phyloP scores from a whole-genome alignment of 1,284 basidiomycete species.

The Ganoderma meredithae region DNA sequence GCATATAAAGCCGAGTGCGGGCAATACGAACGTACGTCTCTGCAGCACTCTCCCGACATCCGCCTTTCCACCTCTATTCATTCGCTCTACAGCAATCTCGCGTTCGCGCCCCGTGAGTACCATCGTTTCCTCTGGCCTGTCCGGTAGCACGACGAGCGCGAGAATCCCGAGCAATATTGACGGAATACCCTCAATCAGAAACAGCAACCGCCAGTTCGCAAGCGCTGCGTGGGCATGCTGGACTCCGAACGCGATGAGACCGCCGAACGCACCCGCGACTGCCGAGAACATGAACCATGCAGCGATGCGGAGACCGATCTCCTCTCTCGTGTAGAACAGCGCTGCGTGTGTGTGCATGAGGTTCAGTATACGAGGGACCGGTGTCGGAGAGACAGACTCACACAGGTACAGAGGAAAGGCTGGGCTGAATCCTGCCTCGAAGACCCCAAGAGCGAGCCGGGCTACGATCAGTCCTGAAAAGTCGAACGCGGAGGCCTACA shows the following conservation, averaged over 20 bases:
- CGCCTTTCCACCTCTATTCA: conserved; percentile 72
- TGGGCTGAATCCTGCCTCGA: conserved; percentile 79
- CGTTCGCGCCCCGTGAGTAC: conserved; percentile 79
- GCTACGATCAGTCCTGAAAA: conserved; percentile 65
- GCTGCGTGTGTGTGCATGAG: conserved; percentile 49
- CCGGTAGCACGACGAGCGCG: conserved; percentile 73
- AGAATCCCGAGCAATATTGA: conserved; percentile 74
- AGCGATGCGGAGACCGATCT: conserved; percentile 76
- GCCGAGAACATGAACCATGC: conserved; percentile 84
- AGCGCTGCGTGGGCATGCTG: conserved; percentile 61
- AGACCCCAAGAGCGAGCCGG: conserved; percentile 69
- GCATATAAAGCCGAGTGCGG: neutral
- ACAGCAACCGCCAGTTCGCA: conserved; percentile 72
- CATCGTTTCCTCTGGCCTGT: conserved; percentile 77
- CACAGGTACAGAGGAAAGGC: conserved; percentile 80
- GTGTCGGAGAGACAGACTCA: conserved; percentile 42
- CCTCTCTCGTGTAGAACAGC: conserved; percentile 75
- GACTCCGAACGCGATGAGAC: conserved; percentile 76
- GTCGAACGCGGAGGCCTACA: conserved; percentile 63
- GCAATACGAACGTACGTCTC: conserved; percentile 53
- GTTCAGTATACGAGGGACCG: conserved; percentile 25
- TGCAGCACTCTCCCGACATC: conserved; percentile 74
- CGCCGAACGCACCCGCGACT: conserved; percentile 81
- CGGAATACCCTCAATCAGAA: conserved; percentile 81
- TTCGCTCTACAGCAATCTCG: conserved; percentile 73